phyloP scores from a whole-genome alignment of 2,329 filamentous ascomycete species.

The Fusarium agapanthi region DNA sequence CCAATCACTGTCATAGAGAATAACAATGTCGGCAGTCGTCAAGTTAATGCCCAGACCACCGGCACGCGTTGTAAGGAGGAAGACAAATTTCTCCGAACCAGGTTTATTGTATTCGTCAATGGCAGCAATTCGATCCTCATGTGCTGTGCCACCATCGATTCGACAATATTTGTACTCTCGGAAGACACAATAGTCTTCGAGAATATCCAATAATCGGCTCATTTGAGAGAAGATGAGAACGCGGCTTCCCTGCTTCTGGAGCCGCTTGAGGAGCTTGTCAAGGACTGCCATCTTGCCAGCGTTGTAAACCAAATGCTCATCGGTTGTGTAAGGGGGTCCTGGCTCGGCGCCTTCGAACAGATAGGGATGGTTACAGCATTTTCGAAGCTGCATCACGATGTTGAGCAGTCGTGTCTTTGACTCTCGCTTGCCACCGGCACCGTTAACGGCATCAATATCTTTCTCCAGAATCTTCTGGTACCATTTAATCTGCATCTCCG shows the following conservation, averaged over 20 bases:
- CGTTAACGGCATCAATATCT: constrained; percentile 98
- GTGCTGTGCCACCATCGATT: constrained; percentile 95
- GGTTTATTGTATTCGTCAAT: constrained; percentile 99
- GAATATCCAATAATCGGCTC: constrained; percentile 94
- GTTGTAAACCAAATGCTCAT: constrained; percentile 93
- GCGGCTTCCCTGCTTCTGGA: constrained; percentile 87
- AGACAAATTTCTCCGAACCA: constrained; percentile 94
- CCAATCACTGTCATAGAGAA: constrained; percentile 98
- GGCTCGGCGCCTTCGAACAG: constrained; percentile 97
- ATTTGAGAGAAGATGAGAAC: constrained; percentile 99
- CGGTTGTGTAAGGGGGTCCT: constrained; percentile 96
- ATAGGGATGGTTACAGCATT: constrained; percentile 99
- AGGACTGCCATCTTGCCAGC: constrained; percentile 97
- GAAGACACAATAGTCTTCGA: constrained; percentile 98
- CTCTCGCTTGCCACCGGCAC: constrained; percentile 93
- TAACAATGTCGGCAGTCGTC: constrained; percentile 92
- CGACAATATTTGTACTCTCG: constrained; percentile 94
- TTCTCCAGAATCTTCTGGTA: constrained; percentile 99
- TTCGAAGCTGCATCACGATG: constrained; percentile 99
- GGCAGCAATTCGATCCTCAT: constrained; percentile 95
- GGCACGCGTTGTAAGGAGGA: constrained; percentile 92
- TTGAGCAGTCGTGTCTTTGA: constrained; percentile 97
- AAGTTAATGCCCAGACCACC: constrained; percentile 97
- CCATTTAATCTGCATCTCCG: constrained; percentile 99
- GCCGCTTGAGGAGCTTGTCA: constrained; percentile 85